A percentile compares a stretch with the other conserved stretches of the same genome.
These are phyloP conservation scores for Globisporangium emineosum DNA, from an alignment of 352 stramenopile species.

Conservation along the genomic window DNA sequence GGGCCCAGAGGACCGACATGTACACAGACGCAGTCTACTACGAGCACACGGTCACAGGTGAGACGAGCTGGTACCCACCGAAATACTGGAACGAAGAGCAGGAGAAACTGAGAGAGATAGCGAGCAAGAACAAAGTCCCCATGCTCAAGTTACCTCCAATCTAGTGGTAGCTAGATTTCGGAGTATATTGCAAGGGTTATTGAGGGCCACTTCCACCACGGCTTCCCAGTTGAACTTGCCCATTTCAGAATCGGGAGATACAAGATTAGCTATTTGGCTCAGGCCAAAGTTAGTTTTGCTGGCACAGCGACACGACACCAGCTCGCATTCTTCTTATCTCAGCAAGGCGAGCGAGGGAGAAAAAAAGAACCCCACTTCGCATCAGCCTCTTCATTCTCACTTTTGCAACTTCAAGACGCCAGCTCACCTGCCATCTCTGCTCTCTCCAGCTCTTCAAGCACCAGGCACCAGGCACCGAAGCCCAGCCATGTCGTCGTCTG, in stretches of 20 bases:
- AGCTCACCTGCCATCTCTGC: not conserved
- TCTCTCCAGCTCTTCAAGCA: not conserved
- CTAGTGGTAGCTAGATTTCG: conserved; percentile 4
- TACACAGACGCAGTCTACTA: conserved; percentile 72
- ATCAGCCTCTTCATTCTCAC: not conserved
- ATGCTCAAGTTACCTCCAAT: conserved; percentile 24
- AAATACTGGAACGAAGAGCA: conserved; percentile 57
- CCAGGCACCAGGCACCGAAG: not conserved
- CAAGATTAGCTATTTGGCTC: not conserved
- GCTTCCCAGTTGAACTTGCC: too few species aligned
- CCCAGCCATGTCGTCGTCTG: not conserved
- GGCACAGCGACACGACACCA: not conserved
- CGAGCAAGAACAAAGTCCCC: conserved; percentile 14
- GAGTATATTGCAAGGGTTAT: too few species aligned
- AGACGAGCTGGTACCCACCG: conserved; percentile 47
- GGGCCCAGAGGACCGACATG: conserved; percentile 50
- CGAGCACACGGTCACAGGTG: conserved; percentile 45
- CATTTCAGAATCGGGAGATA: not conserved
- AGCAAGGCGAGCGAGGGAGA: not conserved
- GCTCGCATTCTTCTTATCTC: not conserved
- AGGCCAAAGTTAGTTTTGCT: not conserved
- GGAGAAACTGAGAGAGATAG: conserved; percentile 4
- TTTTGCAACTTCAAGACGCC: not conserved
- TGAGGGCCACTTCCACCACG: too few species aligned
- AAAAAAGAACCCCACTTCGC: not conserved